Percentiles rank a stretch among this genome's conserved stretches.
Evolutionary conservation across 768 basidiomycete genomes (phyloP).

Genomic region (Suillus weaverae): DNA sequence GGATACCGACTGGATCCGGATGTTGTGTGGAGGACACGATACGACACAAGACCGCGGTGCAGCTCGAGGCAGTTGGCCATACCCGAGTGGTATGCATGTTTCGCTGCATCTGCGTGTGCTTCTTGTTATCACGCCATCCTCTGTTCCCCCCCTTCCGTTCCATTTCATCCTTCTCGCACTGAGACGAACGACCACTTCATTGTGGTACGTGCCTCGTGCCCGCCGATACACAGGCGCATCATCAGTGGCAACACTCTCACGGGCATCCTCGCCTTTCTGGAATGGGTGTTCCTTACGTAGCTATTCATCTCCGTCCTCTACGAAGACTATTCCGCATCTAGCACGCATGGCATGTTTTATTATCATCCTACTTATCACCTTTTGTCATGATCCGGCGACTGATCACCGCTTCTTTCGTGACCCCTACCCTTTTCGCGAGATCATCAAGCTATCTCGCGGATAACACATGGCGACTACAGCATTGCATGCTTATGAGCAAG

Average conservation of each 20-base stretch:
- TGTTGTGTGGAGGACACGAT: conserved; percentile 56
- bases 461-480: conserved; percentile 20
- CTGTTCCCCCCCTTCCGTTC: conserved; percentile 46
- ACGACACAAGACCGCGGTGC: conserved; percentile 67
- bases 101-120: conserved; percentile 52
- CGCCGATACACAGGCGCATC: conserved; percentile 74
- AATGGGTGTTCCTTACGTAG: conserved; percentile 24
- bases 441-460: conserved; percentile 30
- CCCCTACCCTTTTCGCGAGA: conserved; percentile 20
- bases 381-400: conserved; percentile 38
- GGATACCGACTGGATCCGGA: conserved; percentile 50
- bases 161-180: conserved; percentile 55
- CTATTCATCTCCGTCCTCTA: conserved; percentile 24
- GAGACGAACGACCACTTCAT: conserved; percentile 76
- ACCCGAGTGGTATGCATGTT: conserved; percentile 52
- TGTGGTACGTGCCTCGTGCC: conserved; percentile 79
- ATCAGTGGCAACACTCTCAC: conserved; percentile 32
- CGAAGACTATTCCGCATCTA: conserved; percentile 21
- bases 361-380: conserved; percentile 42
- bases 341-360: conserved; percentile 39
- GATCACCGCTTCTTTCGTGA: conserved; percentile 45
- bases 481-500: conserved; percentile 36
- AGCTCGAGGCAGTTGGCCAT: conserved; percentile 56
- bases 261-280: conserved; percentile 20
- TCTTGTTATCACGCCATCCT: conserved; percentile 44